A percentile compares a stretch with the other conserved stretches of the same genome.
Conservation (phyloP, 1,139 yeast species). For the Candida neerlandica region DNA sequence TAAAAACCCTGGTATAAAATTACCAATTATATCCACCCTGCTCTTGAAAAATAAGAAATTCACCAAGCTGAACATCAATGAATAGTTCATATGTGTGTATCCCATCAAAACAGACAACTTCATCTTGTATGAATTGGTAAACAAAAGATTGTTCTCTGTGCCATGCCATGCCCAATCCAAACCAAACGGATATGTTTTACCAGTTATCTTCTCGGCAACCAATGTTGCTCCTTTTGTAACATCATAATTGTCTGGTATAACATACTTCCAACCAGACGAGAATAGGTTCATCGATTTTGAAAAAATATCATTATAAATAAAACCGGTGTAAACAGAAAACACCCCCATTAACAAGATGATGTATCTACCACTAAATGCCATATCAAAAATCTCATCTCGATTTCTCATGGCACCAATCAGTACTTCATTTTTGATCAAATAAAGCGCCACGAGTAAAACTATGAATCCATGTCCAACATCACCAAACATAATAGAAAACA, state of each 20-base stretch:
- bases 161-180: slow-evolving; percentile 98
- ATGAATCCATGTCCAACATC: slow-evolving; percentile 95
- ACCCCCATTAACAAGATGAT: slow-evolving; percentile 87
- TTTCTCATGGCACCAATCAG: slow-evolving; percentile 63
- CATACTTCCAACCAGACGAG: slow-evolving; percentile 88
- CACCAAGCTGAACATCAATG: slow-evolving; percentile 80
- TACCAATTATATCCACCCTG: slow-evolving; percentile 84
- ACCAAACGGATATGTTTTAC: slow-evolving; percentile 76
- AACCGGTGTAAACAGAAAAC: slow-evolving; percentile 92
- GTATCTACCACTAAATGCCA: slow-evolving; percentile 94
- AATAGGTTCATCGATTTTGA: slow-evolving; percentile 88
- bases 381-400: slow-evolving; percentile 92
- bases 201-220: slow-evolving; percentile 57
- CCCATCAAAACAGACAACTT: slow-evolving; percentile 94
- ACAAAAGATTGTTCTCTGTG: slow-evolving; percentile 84
- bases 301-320: slow-evolving; percentile 89
- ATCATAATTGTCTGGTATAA: slow-evolving; percentile 63
- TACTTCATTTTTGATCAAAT: slow-evolving; percentile 69
- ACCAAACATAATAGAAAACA: slow-evolving; percentile 99
- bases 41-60: slow-evolving; percentile 76
- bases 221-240: slow-evolving; percentile 57
- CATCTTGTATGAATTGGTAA: slow-evolving; percentile 96
- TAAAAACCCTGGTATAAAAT: slow-evolving; percentile 88
- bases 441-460: slow-evolving; percentile 69
- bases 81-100: slow-evolving; percentile 90